Base-by-base conservation (phyloP, 163 green algal species). In the Scenedesmus sp. region DNA sequence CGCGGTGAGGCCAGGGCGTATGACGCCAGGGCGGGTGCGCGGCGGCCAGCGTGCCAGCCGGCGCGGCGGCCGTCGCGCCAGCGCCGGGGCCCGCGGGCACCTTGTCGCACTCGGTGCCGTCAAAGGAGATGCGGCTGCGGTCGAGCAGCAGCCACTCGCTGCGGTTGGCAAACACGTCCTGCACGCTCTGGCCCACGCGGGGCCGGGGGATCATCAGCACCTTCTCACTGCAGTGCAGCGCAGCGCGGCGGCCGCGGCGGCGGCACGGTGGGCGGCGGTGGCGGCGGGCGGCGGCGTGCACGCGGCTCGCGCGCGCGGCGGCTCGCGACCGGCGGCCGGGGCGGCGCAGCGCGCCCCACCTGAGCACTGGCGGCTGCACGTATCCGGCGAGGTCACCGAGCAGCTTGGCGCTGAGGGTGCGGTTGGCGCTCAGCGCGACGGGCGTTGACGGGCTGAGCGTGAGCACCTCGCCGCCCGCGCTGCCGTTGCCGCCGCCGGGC, bases 331-430 rank as follows among this genome's bases (percentile, higher is more conserved):
- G n/a, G n/a, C n/a, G n/a, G n/a, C n/a, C n/a, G n/a, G n/a, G n/a
- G n/a, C n/a, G n/a, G n/a, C n/a, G n/a, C n/a, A n/a, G n/a, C 39
- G 7, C 10, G 28, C 60, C 82, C 53, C 75, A 88, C 74, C 79
- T 88, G 33, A 98, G 70, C 14, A 78, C 72, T 5, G 89, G 88
- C 60, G 93, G 77, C 62, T 93, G 75, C 4, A 82, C 87, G 86
- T 97, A 97, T 3, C 76, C 83, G 2, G 85, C 87, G 42, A 98
- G 80, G 80, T 98, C 94, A 1, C 94, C 94, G 73, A 96, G 66
- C 45, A 98, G 85, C 76, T 89, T 81, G 3, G 82, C 88, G 0
- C 60, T 77, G 33, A 93, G 36, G n/a, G 78, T 80, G 4, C 65
- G 60, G 26, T 64, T 66, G 5, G 81, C 57, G 51, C 60, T 90